phyloP scores from a whole-genome alignment of 192 early-diverging fungal genomes.

The Bifiguratus adelaidae region DNA sequence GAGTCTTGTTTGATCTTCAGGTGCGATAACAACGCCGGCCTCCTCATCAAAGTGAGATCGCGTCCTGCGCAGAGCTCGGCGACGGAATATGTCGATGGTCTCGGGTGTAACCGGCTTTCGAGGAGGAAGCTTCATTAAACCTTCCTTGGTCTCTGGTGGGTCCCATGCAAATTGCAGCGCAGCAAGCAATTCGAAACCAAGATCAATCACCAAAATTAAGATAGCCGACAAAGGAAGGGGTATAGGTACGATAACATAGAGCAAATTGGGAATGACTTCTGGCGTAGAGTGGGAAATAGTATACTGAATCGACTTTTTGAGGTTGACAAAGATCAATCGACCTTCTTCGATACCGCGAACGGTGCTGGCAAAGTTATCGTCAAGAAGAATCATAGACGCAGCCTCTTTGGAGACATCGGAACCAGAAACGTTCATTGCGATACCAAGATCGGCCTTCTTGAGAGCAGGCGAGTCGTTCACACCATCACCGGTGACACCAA shows the following conservation, averaged over 20 bases:
- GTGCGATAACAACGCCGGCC: slow-evolving; percentile 31
- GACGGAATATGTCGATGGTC: slow-evolving; percentile 62
- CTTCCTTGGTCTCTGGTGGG: slow-evolving; percentile 58
- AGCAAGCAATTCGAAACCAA: slow-evolving; percentile 86
- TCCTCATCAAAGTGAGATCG: slow-evolving; percentile 30
- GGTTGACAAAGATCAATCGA: slow-evolving; percentile 88
- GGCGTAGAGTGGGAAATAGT: slow-evolving; percentile 87
- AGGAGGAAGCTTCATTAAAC: slow-evolving; percentile 84
- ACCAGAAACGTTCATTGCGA: slow-evolving; percentile 93
- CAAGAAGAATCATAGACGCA: slow-evolving; percentile 93
- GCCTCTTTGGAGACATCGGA: slow-evolving; percentile 96
- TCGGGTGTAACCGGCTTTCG: slow-evolving; percentile 78
- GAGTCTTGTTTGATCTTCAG: slow-evolving; percentile 9
- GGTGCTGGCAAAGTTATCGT: slow-evolving; percentile 97
- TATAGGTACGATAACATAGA: slow-evolving; percentile 79
- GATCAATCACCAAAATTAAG: slow-evolving; percentile 83
- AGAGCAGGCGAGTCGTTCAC: slow-evolving; percentile 95
- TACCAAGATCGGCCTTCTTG: slow-evolving; percentile 95
- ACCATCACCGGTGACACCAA: slow-evolving; percentile 89
- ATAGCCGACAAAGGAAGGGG: slow-evolving; percentile 74
- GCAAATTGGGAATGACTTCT: slow-evolving; percentile 76
- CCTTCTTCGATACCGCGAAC: slow-evolving; percentile 92
- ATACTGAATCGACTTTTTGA: slow-evolving; percentile 94
- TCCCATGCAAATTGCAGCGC: slow-evolving; percentile 92
- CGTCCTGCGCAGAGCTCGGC: slow-evolving; percentile 32